Evolutionary conservation across 495 filamentous ascomycete species (phyloP).

Genomic region (Podospora tetraspora): DNA sequence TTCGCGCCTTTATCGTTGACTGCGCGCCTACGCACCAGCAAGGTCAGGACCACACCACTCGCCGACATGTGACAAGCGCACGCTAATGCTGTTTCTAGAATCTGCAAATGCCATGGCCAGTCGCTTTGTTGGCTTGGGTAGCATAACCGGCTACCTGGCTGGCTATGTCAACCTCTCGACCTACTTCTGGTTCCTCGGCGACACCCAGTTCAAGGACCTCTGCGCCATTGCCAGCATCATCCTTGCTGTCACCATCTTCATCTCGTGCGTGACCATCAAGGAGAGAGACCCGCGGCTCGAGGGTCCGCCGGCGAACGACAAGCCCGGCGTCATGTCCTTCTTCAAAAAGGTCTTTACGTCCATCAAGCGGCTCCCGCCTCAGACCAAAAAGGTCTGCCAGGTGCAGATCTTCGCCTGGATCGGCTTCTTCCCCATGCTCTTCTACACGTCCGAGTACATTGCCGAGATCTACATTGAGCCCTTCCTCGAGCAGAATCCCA

Average conservation of each 20-base stretch:
- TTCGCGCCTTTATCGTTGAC: conserved; percentile 87
- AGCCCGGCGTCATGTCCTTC: conserved; percentile 66
- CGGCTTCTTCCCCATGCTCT: conserved; percentile 92
- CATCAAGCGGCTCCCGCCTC: conserved; percentile 66
- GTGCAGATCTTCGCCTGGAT: conserved; percentile 90
- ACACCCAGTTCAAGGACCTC: conserved; percentile 84
- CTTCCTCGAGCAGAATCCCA: conserved; percentile 64
- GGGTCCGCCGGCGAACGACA: conserved; percentile 50
- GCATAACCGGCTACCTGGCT: conserved; percentile 78
- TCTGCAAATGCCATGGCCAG: conserved; percentile 84
- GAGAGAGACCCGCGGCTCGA: conserved; percentile 78
- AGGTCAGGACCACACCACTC: conserved; percentile 34
- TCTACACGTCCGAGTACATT: conserved; percentile 88
- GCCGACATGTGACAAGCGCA: neutral
- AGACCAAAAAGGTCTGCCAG: conserved; percentile 75
- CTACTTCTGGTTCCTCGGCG: conserved; percentile 67
- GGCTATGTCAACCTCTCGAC: conserved; percentile 73
- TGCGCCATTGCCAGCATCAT: conserved; percentile 73
- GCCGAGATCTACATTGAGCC: conserved; percentile 85
- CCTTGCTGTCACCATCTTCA: conserved; percentile 57
- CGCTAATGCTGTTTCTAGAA: conserved; percentile 37
- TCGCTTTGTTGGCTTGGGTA: conserved; percentile 73
- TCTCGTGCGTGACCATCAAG: conserved; percentile 59
- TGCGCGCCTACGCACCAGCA: conserved; percentile 86
- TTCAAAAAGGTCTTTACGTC: conserved; percentile 73